Evolutionary conservation across 1,284 basidiomycete genomes (phyloP), one percentile per base, ranked within the genome.

Genomic region (Ceratobasidium sp.): DNA sequence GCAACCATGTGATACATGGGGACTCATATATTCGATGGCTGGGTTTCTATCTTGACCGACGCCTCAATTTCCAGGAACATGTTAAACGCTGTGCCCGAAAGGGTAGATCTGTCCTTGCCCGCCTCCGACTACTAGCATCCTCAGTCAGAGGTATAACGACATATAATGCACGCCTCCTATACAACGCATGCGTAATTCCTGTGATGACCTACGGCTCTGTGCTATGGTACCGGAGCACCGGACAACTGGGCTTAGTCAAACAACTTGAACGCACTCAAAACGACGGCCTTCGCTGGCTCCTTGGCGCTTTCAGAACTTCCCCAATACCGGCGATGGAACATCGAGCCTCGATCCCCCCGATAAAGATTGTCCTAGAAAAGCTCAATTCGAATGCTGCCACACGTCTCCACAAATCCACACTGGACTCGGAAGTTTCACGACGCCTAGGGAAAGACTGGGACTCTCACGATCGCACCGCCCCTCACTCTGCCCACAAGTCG

Each of bases 51-150:
- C 47, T 71, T 14, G 73, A 74, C 46, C 9, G 43, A 6, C 26
- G 26, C 11, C 73, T 74, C 28, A 50, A 55, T 43, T 73, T 73
- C 58, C 49, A 41, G 4, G 54, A 43, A 2, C 71, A 74, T 23
- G 28, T 62, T 9, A 7, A 13, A 4, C 11, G 44, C 6, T 8
- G 43, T 43, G 58, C 35, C 58, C 8, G 43, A 13, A 61, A 44
- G 38, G 58, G 13, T 6, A 16, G 4, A 21, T 43, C 21, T 2
- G 21, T 23, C 1, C 8, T 61, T 3, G 58, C 38, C 5, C 18
- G 58, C 2, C 6, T 44, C 0, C 74, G 75, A 0, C 80, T 61
- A 8, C 58, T 61, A 1, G 58, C 38, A 32, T 43, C 41, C 21
- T 13, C 16, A 8, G 8, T 43, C 9, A 14, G 38, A 8, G 58